Percentiles rank a stretch among this genome's conserved stretches.
Conservation (phyloP, 176 grass and related monocot species). For the Paspalum notatum region DNA sequence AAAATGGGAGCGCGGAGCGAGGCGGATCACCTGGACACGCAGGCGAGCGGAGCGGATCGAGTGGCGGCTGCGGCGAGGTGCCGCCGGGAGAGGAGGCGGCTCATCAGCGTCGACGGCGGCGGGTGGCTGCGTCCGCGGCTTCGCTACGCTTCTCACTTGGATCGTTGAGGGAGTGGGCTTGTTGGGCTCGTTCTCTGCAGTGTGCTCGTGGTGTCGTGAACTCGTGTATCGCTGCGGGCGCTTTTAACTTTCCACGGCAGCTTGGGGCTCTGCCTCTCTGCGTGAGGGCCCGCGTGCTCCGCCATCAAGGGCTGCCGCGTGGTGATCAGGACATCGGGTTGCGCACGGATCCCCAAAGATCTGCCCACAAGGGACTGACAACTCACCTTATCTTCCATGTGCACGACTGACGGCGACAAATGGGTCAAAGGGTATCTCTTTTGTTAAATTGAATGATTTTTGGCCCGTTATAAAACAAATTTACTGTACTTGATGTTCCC, state of each 20-base stretch:
- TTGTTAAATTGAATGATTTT: not conserved
- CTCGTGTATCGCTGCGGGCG: not conserved
- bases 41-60: constrained; percentile 28
- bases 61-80: constrained; percentile 24
- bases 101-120: constrained; percentile 42
- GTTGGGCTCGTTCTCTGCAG: not conserved
- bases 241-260: constrained; percentile 14
- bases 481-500: not conserved
- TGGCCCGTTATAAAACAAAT: not conserved
- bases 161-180: constrained; percentile 32
- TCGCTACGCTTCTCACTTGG: not conserved
- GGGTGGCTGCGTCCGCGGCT: not conserved
- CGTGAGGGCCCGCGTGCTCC: not conserved
- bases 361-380: not conserved
- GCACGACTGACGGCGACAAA: not conserved
- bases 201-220: not conserved
- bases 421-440: not conserved
- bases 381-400: constrained; percentile 27
- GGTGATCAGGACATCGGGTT: not conserved
- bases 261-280: not conserved
- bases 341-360: constrained; percentile 24
- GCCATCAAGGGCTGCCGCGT: not conserved
- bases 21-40: constrained; percentile 40
- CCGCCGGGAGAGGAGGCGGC: constrained; percentile 45
- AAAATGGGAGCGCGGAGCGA: not conserved